Conservation (phyloP, 2,329 filamentous ascomycete genomes). For the Penicillium sp. region DNA sequence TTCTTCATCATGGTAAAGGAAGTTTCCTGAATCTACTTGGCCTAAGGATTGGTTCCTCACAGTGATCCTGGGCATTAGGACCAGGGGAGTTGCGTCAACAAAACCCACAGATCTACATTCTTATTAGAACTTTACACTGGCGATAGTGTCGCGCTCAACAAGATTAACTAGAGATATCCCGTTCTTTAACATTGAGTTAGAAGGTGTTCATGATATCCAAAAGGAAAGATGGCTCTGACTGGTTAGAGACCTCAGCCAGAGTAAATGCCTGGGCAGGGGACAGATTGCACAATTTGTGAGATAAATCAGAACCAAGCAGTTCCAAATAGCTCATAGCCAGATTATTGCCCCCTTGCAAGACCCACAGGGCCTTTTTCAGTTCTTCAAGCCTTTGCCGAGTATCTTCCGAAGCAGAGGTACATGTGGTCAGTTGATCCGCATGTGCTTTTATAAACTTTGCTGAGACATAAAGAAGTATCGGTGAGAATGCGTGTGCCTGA, state of each 20-base stretch:
- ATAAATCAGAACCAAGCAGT: background rate
- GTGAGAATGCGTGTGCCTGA: slow-evolving; percentile 9
- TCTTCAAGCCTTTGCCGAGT: background rate
- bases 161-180: too few species aligned
- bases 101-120: too few species aligned
- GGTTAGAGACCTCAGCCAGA: background rate
- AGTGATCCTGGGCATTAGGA: too few species aligned
- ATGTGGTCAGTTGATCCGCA: background rate
- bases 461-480: slow-evolving; percentile 10
- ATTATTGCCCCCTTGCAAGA: slow-evolving; percentile 8
- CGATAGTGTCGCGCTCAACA: too few species aligned
- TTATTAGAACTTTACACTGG: too few species aligned
- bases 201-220: slow-evolving; percentile 2
- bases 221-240: background rate
- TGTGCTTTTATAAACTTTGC: slow-evolving; percentile 10
- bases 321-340: slow-evolving; percentile 4
- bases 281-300: background rate
- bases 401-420: slow-evolving; percentile 5
- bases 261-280: background rate
- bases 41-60: too few species aligned
- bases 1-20: too few species aligned
- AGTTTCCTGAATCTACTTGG: too few species aligned
- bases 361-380: slow-evolving; percentile 2
- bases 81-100: too few species aligned
- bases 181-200: background rate